These are phyloP conservation scores for Tubosaeta sp. DNA, from an alignment of 768 basidiomycete species.

Conservation along the genomic window DNA sequence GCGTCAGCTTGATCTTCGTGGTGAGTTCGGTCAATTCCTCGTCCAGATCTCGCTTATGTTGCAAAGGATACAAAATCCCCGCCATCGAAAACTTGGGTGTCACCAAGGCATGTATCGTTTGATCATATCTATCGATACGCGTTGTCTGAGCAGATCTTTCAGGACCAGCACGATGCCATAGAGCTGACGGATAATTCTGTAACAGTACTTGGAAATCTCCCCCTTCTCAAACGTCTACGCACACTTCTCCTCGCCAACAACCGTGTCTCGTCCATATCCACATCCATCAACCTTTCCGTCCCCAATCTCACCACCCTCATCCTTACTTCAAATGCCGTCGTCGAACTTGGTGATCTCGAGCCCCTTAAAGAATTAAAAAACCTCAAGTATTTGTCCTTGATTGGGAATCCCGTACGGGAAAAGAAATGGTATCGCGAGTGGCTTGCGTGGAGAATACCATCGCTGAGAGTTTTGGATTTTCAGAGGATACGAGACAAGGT, in stretches of 20 bases:
- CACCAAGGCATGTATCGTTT: conserved; percentile 58
- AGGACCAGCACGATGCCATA: conserved; percentile 94
- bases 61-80: conserved; percentile 86
- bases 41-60: conserved; percentile 11
- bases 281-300: conserved; percentile 75
- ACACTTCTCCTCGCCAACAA: conserved; percentile 89
- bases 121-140: conserved; percentile 10
- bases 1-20: conserved; percentile 88
- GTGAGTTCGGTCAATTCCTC: conserved; percentile 38
- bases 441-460: conserved; percentile 85
- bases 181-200: conserved; percentile 93
- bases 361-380: conserved; percentile 71
- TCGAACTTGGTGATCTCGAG: conserved; percentile 81
- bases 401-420: conserved; percentile 83
- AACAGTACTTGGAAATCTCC: conserved; percentile 76
- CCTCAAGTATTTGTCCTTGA: conserved; percentile 70
- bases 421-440: conserved; percentile 97
- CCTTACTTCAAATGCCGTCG: conserved; percentile 77
- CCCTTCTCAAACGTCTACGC: conserved; percentile 77
- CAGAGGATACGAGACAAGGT: conserved; percentile 94
- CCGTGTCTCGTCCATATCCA: conserved; percentile 77
- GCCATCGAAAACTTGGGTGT: conserved; percentile 96
- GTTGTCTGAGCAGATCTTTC: conserved; percentile 14
- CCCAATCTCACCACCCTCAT: conserved; percentile 83
- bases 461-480: conserved; percentile 90